phyloP scores from a whole-genome alignment of 257 asterid species.

The Jacaranda copaia region DNA sequence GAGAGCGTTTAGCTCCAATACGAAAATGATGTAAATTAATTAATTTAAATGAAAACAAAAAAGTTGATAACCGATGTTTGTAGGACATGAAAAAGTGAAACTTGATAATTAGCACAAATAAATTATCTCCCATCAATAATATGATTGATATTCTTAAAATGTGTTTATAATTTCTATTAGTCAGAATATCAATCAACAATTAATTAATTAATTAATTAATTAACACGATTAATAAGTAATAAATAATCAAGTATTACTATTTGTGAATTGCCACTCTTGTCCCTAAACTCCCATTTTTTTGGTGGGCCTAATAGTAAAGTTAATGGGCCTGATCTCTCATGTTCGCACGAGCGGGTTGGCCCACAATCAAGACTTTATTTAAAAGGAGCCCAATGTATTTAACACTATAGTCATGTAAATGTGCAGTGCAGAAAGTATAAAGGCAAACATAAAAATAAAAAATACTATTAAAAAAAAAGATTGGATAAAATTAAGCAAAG shows the following conservation, averaged over 20 bases:
- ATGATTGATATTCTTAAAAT: no score
- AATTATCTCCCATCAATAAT: no score
- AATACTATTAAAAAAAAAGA: not conserved
- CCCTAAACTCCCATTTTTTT: constrained; percentile 19
- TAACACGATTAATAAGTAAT: no score
- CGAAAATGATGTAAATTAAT: no score
- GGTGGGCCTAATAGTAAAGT: constrained; percentile 42
- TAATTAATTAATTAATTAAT: no score
- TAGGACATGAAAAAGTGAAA: no score
- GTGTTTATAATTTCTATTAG: no score
- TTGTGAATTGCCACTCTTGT: constrained; percentile 22
- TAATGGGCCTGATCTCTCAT: constrained; percentile 68
- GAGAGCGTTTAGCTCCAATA: no score
- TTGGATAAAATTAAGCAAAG: constrained; percentile 35
- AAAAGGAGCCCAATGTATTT: constrained; percentile 41
- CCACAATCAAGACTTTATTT: constrained; percentile 51
- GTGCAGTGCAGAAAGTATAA: constrained; percentile 31
- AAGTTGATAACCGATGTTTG: no score
- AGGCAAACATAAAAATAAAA: not conserved
- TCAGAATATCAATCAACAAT: no score
- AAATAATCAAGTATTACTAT: not conserved
- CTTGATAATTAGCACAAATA: no score
- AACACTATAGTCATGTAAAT: constrained; percentile 40
- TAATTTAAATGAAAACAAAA: no score
- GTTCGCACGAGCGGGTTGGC: constrained; percentile 86